A percentile compares a stretch with the other conserved stretches of the same genome.
These are phyloP conservation scores for Closterium sp. DNA, from an alignment of 139 green algal genomes.

Conservation along the genomic window DNA sequence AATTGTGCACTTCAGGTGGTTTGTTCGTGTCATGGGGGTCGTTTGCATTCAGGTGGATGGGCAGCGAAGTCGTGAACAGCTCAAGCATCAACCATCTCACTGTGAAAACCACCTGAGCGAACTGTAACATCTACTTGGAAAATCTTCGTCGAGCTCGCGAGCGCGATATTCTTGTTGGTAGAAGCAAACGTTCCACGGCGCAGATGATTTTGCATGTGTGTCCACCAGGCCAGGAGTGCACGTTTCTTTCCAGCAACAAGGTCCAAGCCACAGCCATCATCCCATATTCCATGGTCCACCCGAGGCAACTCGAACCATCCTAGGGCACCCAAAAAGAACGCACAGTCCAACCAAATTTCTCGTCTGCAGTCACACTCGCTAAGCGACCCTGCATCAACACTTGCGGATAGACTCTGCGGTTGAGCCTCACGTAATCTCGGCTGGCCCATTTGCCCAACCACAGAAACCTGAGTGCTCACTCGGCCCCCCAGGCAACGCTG, in stretches of 20 bases:
- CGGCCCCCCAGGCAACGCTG: too few relatives aligned
- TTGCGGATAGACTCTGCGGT: neutral
- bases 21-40: neutral
- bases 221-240: neutral
- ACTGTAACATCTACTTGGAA: neutral
- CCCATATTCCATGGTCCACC: too few relatives aligned
- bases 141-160: neutral
- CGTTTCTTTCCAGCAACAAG: neutral
- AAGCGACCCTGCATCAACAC: too few relatives aligned
- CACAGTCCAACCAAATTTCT: too few relatives aligned
- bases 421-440: neutral
- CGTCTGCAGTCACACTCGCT: neutral
- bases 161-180: neutral
- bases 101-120: neutral
- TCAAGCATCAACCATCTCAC: neutral
- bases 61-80: neutral
- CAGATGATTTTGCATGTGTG: neutral
- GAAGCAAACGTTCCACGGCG: neutral
- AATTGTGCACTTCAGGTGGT: neutral
- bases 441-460: too few relatives aligned
- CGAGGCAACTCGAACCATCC: too few relatives aligned
- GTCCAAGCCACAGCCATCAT: too few relatives aligned
- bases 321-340: too few relatives aligned
- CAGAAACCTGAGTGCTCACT: too few relatives aligned
- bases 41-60: neutral